Conservation (phyloP, 2,329 filamentous ascomycete species). For the Penicillium aurantiogriseum region DNA sequence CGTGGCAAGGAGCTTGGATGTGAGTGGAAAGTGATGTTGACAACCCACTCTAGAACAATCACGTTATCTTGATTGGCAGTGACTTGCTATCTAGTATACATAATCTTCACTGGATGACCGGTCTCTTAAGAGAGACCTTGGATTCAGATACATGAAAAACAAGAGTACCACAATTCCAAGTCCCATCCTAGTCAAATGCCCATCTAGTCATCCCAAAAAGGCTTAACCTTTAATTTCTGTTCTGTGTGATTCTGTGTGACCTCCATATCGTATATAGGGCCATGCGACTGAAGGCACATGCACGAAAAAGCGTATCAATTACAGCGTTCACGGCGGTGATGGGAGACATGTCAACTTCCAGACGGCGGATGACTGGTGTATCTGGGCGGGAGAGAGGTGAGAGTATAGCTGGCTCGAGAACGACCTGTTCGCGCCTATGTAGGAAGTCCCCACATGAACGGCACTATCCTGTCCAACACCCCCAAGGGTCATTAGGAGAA, state of each 20-base stretch:
- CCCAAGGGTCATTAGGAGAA: conserved; percentile 58
- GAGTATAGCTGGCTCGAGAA: conserved; percentile 61
- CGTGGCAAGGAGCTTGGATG: background rate
- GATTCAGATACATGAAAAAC: background rate
- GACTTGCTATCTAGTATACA: background rate
- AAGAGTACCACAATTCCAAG: background rate
- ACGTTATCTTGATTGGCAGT: background rate
- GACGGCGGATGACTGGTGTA: conserved; percentile 56
- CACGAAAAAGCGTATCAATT: conserved; percentile 46
- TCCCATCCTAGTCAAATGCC: conserved; percentile 16
- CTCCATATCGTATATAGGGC: conserved; percentile 59
- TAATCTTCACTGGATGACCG: background rate
- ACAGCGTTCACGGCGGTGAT: conserved; percentile 60
- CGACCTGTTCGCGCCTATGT: conserved; percentile 56
- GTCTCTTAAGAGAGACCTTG: background rate
- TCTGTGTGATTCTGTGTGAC: conserved; percentile 54
- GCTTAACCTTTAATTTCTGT: conserved; percentile 49
- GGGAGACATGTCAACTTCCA: conserved; percentile 56
- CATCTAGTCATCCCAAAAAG: conserved; percentile 17
- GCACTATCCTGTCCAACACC: conserved; percentile 54
- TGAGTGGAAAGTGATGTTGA: background rate
- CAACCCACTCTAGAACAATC: background rate
- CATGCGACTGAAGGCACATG: conserved; percentile 50
- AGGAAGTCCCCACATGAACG: conserved; percentile 50
- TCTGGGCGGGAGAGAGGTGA: conserved; percentile 58